Conservation (phyloP, 2,329 filamentous ascomycete species). For the Cryphonectria japonica region DNA sequence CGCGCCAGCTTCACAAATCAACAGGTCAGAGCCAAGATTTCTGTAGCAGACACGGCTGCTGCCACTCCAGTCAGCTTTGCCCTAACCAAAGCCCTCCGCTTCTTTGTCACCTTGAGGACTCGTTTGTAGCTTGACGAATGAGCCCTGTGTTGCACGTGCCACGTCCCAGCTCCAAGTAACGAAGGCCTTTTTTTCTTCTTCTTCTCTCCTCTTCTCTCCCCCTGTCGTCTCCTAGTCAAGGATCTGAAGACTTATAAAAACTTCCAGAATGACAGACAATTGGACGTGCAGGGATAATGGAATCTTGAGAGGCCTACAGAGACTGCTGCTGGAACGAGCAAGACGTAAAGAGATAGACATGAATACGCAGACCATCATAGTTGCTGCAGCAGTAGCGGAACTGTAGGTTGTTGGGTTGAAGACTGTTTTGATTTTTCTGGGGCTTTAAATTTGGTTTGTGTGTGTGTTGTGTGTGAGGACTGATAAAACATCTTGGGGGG, state of each 20-base stretch:
- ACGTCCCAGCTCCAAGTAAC: too few relatives aligned
- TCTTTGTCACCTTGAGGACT: too few relatives aligned
- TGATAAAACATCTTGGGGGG: conserved; percentile 30
- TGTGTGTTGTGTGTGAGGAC: conserved; percentile 25
- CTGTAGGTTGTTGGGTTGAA: conserved; percentile 20
- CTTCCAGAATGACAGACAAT: background rate
- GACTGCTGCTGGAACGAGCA: background rate
- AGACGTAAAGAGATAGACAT: background rate
- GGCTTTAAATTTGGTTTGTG: conserved; percentile 29
- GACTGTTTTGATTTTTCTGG: conserved; percentile 31
- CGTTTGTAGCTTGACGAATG: too few relatives aligned
- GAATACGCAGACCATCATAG: background rate
- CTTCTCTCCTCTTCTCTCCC: background rate
- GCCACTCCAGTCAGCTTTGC: too few relatives aligned
- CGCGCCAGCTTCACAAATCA: background rate
- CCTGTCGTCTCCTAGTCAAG: too few relatives aligned
- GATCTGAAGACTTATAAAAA: background rate
- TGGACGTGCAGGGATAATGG: too few relatives aligned
- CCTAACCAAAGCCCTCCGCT: too few relatives aligned
- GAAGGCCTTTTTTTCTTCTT: background rate
- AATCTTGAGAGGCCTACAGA: background rate
- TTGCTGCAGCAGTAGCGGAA: background rate
- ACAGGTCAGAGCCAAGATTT: background rate
- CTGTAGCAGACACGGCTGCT: background rate
- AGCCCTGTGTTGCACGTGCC: too few relatives aligned